Base-by-base conservation (phyloP, 345 rosid genomes). In the Salix udensis region DNA sequence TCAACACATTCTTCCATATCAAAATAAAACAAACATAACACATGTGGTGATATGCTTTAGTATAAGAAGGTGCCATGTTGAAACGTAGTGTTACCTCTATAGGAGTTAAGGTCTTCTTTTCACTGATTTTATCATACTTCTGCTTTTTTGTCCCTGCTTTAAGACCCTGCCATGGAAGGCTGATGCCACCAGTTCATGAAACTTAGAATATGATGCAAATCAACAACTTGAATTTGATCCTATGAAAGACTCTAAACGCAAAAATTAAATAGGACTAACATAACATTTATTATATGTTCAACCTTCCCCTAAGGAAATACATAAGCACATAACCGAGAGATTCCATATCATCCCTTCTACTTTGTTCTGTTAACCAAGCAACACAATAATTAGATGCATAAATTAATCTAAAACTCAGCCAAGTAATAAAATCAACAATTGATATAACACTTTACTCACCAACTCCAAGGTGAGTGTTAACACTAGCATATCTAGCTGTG, bases 231-330 rank as follows among this genome's bases (percentile, higher is more conserved):
- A 13, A 26, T 21, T 62, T 26, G 26, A 24, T 11, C 30, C 4
- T 24, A 19, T 23, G 60, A 40, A 30, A 74, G 18, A n/a, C 2
- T 42, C 50, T 19, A 66, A 13, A 10, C 16, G 30, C 12, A 31
- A 70, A 15, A 31, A 40, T 19, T 19, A 69, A 37, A 64, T 14
- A 58, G 65, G 40, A 68, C 36, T 66, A 65, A 37, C 3, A 36
- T 62, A 64, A 71, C 15, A 70, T 58, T 8, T 24, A 21, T 50
- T 42, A 37, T 64, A 28, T 50, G 23, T 53, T 50, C 62, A 75
- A 80, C 83, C 83, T 80, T 71, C 83, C 83, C 46, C 83, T 71
- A 21, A 80, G 73, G 73, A 80, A 80, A 75, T 80, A 80, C 83
- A 80, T 71, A 68, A 80, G 83, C n/a, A 80, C 83, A 67, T 80